Evolutionary conservation across 163 green algal genomes (phyloP).

Genomic region (Trebouxiophyceae sp.): DNA sequence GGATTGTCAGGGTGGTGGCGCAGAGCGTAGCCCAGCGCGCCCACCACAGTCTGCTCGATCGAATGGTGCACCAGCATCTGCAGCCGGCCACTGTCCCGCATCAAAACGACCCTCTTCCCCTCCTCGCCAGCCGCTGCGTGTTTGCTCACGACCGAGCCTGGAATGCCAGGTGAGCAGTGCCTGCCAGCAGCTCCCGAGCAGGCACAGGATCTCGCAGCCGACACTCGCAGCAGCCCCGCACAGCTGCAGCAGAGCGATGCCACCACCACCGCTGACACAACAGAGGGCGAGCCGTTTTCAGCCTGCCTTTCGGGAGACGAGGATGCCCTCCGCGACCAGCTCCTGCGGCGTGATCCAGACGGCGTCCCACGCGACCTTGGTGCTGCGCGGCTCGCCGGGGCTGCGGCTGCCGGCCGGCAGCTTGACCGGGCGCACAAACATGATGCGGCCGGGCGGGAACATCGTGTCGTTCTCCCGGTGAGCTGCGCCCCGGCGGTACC

Average conservation of each 20-base stretch:
- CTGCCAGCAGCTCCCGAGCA: neutral
- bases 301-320: slow-evolving; percentile 14
- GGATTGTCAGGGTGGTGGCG: slow-evolving; percentile 12
- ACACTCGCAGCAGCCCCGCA: neutral
- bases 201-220: neutral
- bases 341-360: slow-evolving; percentile 24
- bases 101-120: too few relatives aligned
- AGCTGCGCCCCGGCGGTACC: too few relatives aligned
- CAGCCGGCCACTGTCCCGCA: neutral
- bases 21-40: neutral
- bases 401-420: neutral
- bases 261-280: neutral
- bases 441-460: slow-evolving; percentile 35
- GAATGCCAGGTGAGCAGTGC: neutral
- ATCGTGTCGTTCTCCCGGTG: too few relatives aligned
- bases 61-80: slow-evolving; percentile 19
- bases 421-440: slow-evolving; percentile 43
- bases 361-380: slow-evolving; percentile 19
- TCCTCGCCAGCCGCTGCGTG: neutral
- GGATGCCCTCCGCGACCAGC: slow-evolving; percentile 24
- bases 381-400: neutral
- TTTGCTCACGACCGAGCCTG: neutral
- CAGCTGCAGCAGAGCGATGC: neutral
- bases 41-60: slow-evolving; percentile 1
- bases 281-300: too few relatives aligned